Evolutionary conservation across 192 early-diverging fungal species (phyloP).

Genomic region (Piromyces finnis): DNA sequence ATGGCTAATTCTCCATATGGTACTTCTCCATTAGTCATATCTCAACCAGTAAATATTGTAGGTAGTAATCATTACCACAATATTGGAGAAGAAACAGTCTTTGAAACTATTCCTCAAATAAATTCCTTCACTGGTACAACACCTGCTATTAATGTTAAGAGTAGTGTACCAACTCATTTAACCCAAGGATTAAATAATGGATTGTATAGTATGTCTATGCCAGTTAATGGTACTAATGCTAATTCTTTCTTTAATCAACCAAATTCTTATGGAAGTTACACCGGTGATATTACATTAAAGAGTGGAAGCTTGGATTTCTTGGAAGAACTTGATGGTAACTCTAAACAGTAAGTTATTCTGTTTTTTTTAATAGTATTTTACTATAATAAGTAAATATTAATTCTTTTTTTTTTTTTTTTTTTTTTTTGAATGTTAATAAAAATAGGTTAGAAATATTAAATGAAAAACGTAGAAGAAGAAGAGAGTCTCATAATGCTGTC

Average conservation of each 20-base stretch:
- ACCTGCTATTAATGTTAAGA: not conserved
- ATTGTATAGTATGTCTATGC: slow-evolving; percentile 24
- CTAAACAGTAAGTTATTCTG: not conserved
- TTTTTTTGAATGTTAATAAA: not conserved
- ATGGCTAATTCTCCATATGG: not conserved
- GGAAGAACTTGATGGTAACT: not conserved
- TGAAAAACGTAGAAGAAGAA: slow-evolving; percentile 79
- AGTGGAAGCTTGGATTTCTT: not conserved
- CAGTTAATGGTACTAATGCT: slow-evolving; percentile 15
- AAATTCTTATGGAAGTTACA: not conserved
- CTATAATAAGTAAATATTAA: too few relatives aligned
- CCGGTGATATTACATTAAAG: not conserved
- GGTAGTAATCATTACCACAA: not conserved
- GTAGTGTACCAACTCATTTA: not conserved
- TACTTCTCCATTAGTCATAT: not conserved
- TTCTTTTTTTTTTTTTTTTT: not conserved
- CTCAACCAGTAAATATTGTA: not conserved
- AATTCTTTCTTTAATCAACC: not conserved
- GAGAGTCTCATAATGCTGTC: slow-evolving; percentile 96
- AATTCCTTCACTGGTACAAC: not conserved
- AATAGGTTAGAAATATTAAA: slow-evolving; percentile 21
- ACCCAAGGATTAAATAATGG: not conserved
- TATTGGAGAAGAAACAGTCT: not conserved
- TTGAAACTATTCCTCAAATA: not conserved
- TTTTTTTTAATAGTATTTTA: too few relatives aligned